Evolutionary conservation across 2,329 filamentous ascomycete species (phyloP).

Genomic region (Colletotrichum endophyticum): DNA sequence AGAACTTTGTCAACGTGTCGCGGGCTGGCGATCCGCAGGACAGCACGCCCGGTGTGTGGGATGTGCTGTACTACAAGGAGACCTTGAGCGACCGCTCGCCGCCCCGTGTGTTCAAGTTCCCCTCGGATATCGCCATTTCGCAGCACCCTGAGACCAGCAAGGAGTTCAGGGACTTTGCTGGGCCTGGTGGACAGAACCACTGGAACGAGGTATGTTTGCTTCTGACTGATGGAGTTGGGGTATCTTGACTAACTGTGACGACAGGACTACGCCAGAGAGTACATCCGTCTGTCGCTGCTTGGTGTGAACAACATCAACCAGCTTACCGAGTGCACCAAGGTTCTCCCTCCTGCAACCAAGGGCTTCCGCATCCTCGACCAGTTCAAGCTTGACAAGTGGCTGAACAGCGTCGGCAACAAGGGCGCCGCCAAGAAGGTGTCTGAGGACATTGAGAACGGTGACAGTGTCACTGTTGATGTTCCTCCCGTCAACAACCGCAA

Average conservation of each 20-base stretch:
- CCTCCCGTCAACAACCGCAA: conserved; percentile 5
- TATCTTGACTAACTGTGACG: neutral
- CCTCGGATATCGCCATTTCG: conserved; percentile 45
- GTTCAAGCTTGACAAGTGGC: conserved; percentile 23
- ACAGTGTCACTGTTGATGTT: neutral
- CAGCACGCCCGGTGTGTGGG: conserved; percentile 57
- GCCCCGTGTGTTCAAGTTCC: conserved; percentile 44
- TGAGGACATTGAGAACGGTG: conserved; percentile 14
- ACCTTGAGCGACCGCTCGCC: conserved; percentile 33
- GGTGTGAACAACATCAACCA: conserved; percentile 62
- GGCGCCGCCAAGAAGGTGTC: conserved; percentile 18
- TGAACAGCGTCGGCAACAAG: conserved; percentile 21
- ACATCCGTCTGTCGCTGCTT: conserved; percentile 60
- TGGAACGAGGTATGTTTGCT: conserved; percentile 45
- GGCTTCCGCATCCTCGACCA: conserved; percentile 15
- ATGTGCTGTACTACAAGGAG: conserved; percentile 54
- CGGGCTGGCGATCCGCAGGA: conserved; percentile 54
- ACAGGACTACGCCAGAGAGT: conserved; percentile 56
- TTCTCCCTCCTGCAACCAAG: conserved; percentile 41
- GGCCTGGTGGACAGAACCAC: conserved; percentile 33
- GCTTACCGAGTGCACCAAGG: conserved; percentile 59
- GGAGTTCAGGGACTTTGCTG: conserved; percentile 44
- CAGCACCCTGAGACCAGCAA: conserved; percentile 37
- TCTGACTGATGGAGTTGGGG: neutral
- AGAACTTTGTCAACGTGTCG: conserved; percentile 45